Conservation (phyloP, 73 alveolate species). For the Paramecium octaurelia region DNA sequence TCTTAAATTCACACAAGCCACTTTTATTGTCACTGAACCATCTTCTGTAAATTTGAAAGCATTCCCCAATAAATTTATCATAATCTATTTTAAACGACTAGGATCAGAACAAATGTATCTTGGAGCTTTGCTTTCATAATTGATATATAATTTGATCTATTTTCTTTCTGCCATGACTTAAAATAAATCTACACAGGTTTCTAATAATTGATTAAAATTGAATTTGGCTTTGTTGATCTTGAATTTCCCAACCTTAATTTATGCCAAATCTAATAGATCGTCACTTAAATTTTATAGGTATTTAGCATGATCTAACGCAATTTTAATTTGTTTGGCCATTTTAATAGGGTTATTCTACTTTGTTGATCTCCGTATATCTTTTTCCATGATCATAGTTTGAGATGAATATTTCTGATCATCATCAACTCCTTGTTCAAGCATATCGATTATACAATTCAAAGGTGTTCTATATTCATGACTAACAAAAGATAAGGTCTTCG, state of each 20-base stretch:
- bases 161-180: slow-evolving; percentile 47
- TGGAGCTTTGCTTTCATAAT: slow-evolving; percentile 32
- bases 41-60: slow-evolving; percentile 39
- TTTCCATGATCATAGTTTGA: background rate
- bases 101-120: background rate
- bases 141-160: background rate
- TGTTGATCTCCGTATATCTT: background rate
- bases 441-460: slow-evolving; percentile 43
- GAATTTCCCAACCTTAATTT: slow-evolving; percentile 54
- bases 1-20: background rate
- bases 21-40: slow-evolving; percentile 12
- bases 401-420: slow-evolving; percentile 11
- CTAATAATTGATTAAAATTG: slow-evolving; percentile 14
- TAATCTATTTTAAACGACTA: background rate
- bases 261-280: slow-evolving; percentile 55
- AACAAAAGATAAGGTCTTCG: slow-evolving; percentile 54
- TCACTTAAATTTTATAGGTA: slow-evolving; percentile 42
- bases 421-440: slow-evolving; percentile 43
- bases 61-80: slow-evolving; percentile 29
- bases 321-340: slow-evolving; percentile 15
- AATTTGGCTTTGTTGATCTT: slow-evolving; percentile 48
- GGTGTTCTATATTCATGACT: slow-evolving; percentile 62
- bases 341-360: background rate
- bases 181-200: slow-evolving; percentile 48
- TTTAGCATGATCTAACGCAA: slow-evolving; percentile 51